phyloP scores from a whole-genome alignment of 768 basidiomycete species.

The Pleurotus sapidus region DNA sequence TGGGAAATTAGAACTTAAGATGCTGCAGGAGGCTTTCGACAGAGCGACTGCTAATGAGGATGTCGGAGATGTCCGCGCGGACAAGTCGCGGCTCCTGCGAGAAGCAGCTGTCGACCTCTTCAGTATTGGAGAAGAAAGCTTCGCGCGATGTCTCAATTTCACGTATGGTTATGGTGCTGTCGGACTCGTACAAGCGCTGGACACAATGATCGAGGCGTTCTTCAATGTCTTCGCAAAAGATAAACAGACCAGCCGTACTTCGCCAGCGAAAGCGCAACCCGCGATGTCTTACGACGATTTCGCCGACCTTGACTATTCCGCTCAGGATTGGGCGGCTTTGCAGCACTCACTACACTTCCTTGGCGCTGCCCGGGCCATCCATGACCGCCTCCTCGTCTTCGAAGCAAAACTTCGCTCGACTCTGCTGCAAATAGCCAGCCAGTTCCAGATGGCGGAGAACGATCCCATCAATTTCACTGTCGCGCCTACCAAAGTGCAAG shows the following conservation, averaged over 20 bases:
- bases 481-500: constrained; percentile 63
- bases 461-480: constrained; percentile 55
- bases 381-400: constrained; percentile 64
- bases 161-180: constrained; percentile 87
- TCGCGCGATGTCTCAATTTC: constrained; percentile 70
- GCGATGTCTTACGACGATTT: constrained; percentile 56
- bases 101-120: constrained; percentile 79
- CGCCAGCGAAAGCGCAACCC: constrained; percentile 16
- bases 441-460: constrained; percentile 53
- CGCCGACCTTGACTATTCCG: constrained; percentile 80
- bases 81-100: constrained; percentile 63
- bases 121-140: constrained; percentile 74
- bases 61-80: constrained; percentile 33
- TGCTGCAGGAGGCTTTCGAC: constrained; percentile 59
- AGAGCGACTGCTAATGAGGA: constrained; percentile 41
- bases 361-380: constrained; percentile 72
- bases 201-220: constrained; percentile 69
- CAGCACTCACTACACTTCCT: constrained; percentile 82
- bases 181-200: constrained; percentile 72
- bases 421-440: constrained; percentile 56
- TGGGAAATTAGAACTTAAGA: constrained; percentile 68
- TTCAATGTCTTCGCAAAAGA: constrained; percentile 60
- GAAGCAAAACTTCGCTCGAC: constrained; percentile 65
- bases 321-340: constrained; percentile 87
- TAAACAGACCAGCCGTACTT: constrained; percentile 37